Evolutionary conservation across 2,329 filamentous ascomycete species (phyloP), one percentile per base, ranked within the genome.

Genomic region (Pezicula carpinea): DNA sequence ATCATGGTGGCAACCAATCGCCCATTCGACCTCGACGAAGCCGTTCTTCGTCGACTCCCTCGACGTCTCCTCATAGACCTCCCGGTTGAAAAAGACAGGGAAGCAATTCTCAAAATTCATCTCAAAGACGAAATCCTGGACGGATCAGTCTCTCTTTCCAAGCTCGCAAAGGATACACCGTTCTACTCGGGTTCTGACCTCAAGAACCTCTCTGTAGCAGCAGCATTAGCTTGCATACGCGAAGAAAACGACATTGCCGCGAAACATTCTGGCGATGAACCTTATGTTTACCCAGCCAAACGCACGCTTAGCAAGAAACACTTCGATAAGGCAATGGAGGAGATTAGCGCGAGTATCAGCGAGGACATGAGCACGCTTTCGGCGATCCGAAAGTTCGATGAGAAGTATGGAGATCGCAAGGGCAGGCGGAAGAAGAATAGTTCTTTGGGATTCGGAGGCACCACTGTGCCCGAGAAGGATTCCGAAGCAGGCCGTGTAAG

Each of bases 1-100:
- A 92, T 99, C 66, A 96, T 99, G 90, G 90, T 97, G 0, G 92
- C 93, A 22, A 97, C 91, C 7, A 97, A 99, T 66, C 78, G 92
- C 8, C 93, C 93, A 0, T 96, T 95, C 60, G 93, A 97, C 61
- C 79, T 99, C 1, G 93, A 99, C 59, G 88, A 93, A 58, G 88
- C 88, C 8, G 86, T 93, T 8, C 75, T 93, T 39, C 77, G 88
- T n/a, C 77, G 87, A 11, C 70, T 91, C 18, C 87, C 87, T 2
- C 74, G 87, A 45, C 79, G 85, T 35, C 71, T 92, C 31, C 74
- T 91, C 0, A 79, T 91, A 34, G 87, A 91, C 60, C 70, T 91
- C 5, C 87, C 87, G 0, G 73, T 82, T 1, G 74, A 82, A 53
- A 66, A 71, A 4, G 86, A 89, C 64, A 74, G 85, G 21, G 75